Conservation (phyloP, 2,329 filamentous ascomycete species). For the Diatrype stigma region DNA sequence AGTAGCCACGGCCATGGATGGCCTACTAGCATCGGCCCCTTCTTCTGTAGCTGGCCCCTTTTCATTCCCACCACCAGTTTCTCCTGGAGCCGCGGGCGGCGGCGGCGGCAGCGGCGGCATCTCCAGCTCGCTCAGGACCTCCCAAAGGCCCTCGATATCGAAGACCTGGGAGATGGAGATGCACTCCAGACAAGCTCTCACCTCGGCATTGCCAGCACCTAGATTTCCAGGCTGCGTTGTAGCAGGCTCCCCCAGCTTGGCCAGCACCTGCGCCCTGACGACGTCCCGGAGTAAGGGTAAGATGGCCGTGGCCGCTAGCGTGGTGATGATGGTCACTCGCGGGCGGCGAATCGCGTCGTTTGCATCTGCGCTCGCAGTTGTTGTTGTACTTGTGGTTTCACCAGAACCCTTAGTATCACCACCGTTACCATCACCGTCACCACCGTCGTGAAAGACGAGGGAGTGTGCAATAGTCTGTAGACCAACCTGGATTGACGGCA, state of each 20-base stretch:
- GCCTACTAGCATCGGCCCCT: too few species aligned
- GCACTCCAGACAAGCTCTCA: constrained; percentile 40
- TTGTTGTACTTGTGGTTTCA: too few species aligned
- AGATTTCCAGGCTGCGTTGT: constrained; percentile 5
- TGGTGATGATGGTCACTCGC: constrained; percentile 44
- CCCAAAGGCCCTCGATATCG: constrained; percentile 54
- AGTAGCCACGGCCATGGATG: too few species aligned
- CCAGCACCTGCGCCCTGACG: constrained; percentile 31
- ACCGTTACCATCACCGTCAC: too few species aligned
- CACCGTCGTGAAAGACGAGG: constrained; percentile 24
- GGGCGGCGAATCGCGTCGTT: background rate
- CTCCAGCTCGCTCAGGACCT: constrained; percentile 51
- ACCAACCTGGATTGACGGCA: constrained; percentile 29
- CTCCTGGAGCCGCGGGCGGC: background rate
- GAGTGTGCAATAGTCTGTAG: constrained; percentile 43
- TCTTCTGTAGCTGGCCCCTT: background rate
- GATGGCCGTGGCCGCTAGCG: constrained; percentile 37
- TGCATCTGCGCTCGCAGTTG: background rate
- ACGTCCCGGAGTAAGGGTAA: constrained; percentile 38
- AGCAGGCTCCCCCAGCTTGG: constrained; percentile 9
- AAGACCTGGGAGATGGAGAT: constrained; percentile 55
- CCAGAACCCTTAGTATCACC: too few species aligned
- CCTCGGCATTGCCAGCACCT: constrained; percentile 15
- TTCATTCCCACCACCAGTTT: background rate
- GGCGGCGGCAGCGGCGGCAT: constrained; percentile 1